A percentile compares a stretch with the other conserved stretches of the same genome.
phyloP scores from a whole-genome alignment of 768 basidiomycete genomes.

The Tulasnella sp. region DNA sequence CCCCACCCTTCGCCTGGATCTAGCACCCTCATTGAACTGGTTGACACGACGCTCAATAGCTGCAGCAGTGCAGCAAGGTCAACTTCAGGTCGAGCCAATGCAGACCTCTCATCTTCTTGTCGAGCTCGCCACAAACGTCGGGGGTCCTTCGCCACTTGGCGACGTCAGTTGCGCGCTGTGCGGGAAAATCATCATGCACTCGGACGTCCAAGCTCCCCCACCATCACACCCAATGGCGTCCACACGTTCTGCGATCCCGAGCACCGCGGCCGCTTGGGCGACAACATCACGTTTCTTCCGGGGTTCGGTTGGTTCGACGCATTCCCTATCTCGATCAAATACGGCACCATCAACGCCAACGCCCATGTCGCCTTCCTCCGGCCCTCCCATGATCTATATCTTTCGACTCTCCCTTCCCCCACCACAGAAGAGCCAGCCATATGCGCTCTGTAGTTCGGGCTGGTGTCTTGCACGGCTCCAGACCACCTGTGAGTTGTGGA shows the following conservation, averaged over 20 bases:
- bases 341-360: constrained; percentile 12
- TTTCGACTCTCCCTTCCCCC: constrained; percentile 26
- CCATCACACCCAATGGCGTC: constrained; percentile 30
- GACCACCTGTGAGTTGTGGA: constrained; percentile 83
- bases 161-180: constrained; percentile 73
- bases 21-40: constrained; percentile 92
- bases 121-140: constrained; percentile 28
- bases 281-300: constrained; percentile 12
- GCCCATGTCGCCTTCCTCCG: constrained; percentile 18
- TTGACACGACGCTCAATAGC: constrained; percentile 78
- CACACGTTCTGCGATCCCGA: constrained; percentile 21
- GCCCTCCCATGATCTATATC: constrained; percentile 22
- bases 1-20: constrained; percentile 81
- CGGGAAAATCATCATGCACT: constrained; percentile 39
- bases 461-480: constrained; percentile 80
- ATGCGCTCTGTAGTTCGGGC: constrained; percentile 74
- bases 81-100: constrained; percentile 82
- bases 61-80: constrained; percentile 75
- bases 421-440: constrained; percentile 26
- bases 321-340: constrained; percentile 22
- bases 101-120: constrained; percentile 48
- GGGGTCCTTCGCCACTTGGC: constrained; percentile 16
- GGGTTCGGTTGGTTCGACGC: not conserved
- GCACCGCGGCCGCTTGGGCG: constrained; percentile 14
- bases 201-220: constrained; percentile 17